Evolutionary conservation across 1,284 basidiomycete species (phyloP), one percentile per base, ranked within the genome.

Genomic region (Lentinula novae-zelandiae): DNA sequence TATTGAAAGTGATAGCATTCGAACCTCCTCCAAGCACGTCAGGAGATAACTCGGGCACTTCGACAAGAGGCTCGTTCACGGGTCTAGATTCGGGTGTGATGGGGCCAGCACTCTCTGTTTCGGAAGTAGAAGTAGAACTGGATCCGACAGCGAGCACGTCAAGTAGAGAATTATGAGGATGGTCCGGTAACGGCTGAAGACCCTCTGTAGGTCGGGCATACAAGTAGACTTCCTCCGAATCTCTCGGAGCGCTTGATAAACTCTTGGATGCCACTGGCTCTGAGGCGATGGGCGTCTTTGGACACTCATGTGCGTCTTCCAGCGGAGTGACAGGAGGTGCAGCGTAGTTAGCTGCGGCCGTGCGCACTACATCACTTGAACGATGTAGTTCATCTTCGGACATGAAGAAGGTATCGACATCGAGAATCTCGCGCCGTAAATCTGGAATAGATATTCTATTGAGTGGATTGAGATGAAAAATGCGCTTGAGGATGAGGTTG

Each of bases 321-420:
- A 61, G 53, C 51, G 60, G 34, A 34, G 51, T 27, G 56, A 48
- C 44, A 15, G 55, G 63, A 34, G 57, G 64, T 58, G 56, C 62
- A 7, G 55, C 44, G 50, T 57, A 51, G 57, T 58, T n/a, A 57
- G 40, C 67, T 0, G 69, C 66, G 33, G 57, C 66, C 42, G 62
- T 60, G 20, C 62, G 64, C 31, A 68, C 54, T n/a, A 61, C 54
- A 46, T 64, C 54, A 44, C 67, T 69, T 5, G 83, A 81, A 50
- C 67, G 59, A 10, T 69, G 68, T 40, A 87, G 72, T 64, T 89
- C 82, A 22, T 77, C 76, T 22, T 82, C 76, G 3, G 75, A 76
- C 78, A 88, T 83, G 65, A 86, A 90, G 76, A 95, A 92, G 2
- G 80, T 83, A 39, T 83, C 78, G 40, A 92, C 77, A 1, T 73